phyloP scores from a whole-genome alignment of 2,329 filamentous ascomycete species.

The Trichoderma simmonsii region DNA sequence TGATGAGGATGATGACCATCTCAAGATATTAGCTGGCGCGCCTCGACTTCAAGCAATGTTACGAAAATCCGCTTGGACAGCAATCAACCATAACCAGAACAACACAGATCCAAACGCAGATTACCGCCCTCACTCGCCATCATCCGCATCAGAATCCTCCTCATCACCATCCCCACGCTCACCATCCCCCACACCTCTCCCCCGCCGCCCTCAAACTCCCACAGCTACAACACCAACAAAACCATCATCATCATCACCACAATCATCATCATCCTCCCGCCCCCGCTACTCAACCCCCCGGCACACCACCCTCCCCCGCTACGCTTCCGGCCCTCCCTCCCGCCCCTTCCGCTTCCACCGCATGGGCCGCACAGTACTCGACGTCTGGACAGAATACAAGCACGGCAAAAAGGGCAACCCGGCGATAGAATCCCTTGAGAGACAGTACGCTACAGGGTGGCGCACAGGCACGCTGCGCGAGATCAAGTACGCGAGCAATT shows the following conservation, averaged over 20 bases:
- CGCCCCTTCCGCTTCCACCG: conserved; percentile 24
- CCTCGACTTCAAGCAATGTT: not conserved
- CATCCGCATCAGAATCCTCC: not conserved
- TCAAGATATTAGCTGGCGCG: not conserved
- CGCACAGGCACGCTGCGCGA: conserved; percentile 21
- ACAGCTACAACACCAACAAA: not conserved
- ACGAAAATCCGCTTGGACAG: not conserved
- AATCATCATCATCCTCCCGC: conserved; percentile 19
- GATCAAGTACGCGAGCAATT: conserved; percentile 29
- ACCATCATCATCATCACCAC: not conserved
- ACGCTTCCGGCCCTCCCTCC: conserved; percentile 21
- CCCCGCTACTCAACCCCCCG: conserved; percentile 22
- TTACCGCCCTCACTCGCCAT: not conserved
- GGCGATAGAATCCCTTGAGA: conserved; percentile 25
- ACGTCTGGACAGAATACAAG: conserved; percentile 28
- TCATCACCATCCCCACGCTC: not conserved
- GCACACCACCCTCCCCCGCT: conserved; percentile 17
- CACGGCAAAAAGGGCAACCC: conserved; percentile 24
- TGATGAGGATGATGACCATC: not conserved
- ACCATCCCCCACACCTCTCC: not conserved
- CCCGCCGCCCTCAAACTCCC: not conserved
- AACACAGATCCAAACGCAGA: not conserved
- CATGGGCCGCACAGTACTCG: conserved; percentile 25
- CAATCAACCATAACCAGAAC: not conserved
- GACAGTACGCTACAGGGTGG: conserved; percentile 24